Percentiles rank a stretch among this genome's conserved stretches.
phyloP scores from a whole-genome alignment of 192 early-diverging fungal species.

The Piromyces sp. region DNA sequence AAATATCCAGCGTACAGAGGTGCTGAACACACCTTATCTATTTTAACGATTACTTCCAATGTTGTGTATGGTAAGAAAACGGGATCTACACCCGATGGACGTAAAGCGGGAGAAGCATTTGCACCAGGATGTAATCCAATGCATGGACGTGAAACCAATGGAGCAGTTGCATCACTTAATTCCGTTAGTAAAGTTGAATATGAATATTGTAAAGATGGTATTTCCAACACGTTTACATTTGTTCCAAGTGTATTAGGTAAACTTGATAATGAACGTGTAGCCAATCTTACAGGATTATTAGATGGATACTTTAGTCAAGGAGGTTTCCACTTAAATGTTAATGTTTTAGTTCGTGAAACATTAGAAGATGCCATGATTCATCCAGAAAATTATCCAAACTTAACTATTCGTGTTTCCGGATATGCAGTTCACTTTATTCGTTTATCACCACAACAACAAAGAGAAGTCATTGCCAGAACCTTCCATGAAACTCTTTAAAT shows the following conservation, averaged over 20 bases:
- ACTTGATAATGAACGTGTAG: neutral
- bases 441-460: slow-evolving; percentile 6
- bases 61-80: slow-evolving; percentile 8
- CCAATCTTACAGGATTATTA: neutral
- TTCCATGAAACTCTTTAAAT: neutral
- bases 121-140: slow-evolving; percentile 8
- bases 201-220: slow-evolving; percentile 3
- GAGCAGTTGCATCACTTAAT: slow-evolving; percentile 5
- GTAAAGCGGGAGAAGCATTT: slow-evolving; percentile 4
- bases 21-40: slow-evolving; percentile 6
- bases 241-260: slow-evolving; percentile 5
- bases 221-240: slow-evolving; percentile 8
- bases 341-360: slow-evolving; percentile 5
- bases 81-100: slow-evolving; percentile 7
- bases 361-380: slow-evolving; percentile 8
- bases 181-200: slow-evolving; percentile 10
- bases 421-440: slow-evolving; percentile 7
- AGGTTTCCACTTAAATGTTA: slow-evolving; percentile 10
- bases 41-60: slow-evolving; percentile 6
- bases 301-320: slow-evolving; percentile 7
- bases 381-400: slow-evolving; percentile 11
- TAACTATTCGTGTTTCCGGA: slow-evolving; percentile 7
- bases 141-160: slow-evolving; percentile 6
- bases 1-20: slow-evolving; percentile 5
- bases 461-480: slow-evolving; percentile 7